These are phyloP conservation scores for Scleroderma bovista DNA, from an alignment of 768 basidiomycete species.

Conservation along the genomic window DNA sequence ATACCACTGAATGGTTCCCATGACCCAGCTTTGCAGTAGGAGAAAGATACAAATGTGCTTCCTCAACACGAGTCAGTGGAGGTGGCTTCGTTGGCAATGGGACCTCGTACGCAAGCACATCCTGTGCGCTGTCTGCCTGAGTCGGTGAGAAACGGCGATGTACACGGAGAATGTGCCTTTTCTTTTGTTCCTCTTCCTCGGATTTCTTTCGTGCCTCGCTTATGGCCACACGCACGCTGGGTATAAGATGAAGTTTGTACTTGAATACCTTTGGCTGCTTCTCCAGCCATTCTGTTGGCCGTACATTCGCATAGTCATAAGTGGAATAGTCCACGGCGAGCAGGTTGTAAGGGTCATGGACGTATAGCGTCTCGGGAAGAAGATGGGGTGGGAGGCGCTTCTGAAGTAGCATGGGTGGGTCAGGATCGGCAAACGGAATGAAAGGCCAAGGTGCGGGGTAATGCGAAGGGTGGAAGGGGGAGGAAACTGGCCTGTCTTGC, in stretches of 20 bases:
- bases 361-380: conserved; percentile 36
- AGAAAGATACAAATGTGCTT: conserved; percentile 47
- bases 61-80: conserved; percentile 19
- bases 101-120: conserved; percentile 26
- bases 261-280: conserved; percentile 26
- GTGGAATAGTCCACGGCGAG: conserved; percentile 14
- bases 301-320: neutral
- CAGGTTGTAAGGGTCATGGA: conserved; percentile 39
- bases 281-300: conserved; percentile 21
- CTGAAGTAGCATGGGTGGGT: conserved; percentile 24
- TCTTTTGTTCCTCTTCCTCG: conserved; percentile 8
- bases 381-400: conserved; percentile 29
- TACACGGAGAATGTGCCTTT: conserved; percentile 14
- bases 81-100: conserved; percentile 23
- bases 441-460: conserved; percentile 40
- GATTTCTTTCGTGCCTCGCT: conserved; percentile 5
- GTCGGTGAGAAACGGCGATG: conserved; percentile 15
- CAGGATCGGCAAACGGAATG: conserved; percentile 28
- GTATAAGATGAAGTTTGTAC: conserved; percentile 24
- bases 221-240: neutral
- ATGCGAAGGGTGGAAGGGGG: conserved; percentile 28
- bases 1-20: conserved; percentile 51
- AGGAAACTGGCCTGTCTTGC: conserved; percentile 9
- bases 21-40: conserved; percentile 31
- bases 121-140: conserved; percentile 17